Evolutionary conservation across 768 basidiomycete species (phyloP), one percentile per base, ranked within the genome.

Genomic region (Xanthoconium stramineum): DNA sequence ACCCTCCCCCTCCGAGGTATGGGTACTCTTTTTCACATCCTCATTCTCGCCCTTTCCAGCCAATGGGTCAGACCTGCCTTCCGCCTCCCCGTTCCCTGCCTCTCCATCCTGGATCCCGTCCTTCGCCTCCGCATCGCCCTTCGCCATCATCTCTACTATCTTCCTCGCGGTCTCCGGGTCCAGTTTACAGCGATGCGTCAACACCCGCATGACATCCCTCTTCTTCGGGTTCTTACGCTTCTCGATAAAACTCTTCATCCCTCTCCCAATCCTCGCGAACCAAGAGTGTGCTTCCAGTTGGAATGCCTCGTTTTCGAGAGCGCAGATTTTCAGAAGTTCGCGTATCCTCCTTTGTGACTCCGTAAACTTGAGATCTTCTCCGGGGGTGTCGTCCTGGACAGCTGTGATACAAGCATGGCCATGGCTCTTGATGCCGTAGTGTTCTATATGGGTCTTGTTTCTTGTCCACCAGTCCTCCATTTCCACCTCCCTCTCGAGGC

Each of bases 401-500:
- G 69, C 59, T 1, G 68, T 71, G 20, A 69, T 55, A 29, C 72
- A 74, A 11, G 70, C 74, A 15, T 72, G 69, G 14, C 62, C 72
- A n/a, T 48, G n/a, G 52, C 65, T 67, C 36, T 49, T 47, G 55
- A 74, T 69, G 7, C 65, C 65, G n/a, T 64, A 61, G 32, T 47
- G 40, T 5, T 40, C 39, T 30, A 74, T 66, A n/a, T 56, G 52
- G 0, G 14, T 37, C 43, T 64, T 36, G 52, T 75, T 74, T 43
- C 65, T 59, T 29, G 0, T n/a, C 74, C 72, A 74, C 72, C 74
- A 73, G n/a, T 59, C 47, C 38, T 73, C 72, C 72, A 74, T 68
- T 5, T 53, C 44, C 17, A 6, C 38, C 47, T 73, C 72, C 17
- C 63, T 47, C 59, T 76, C 77, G n/a, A 78, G 69, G 15, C 75